Conservation (phyloP, 257 asterid species). For the Nicotiana benthamiana region DNA sequence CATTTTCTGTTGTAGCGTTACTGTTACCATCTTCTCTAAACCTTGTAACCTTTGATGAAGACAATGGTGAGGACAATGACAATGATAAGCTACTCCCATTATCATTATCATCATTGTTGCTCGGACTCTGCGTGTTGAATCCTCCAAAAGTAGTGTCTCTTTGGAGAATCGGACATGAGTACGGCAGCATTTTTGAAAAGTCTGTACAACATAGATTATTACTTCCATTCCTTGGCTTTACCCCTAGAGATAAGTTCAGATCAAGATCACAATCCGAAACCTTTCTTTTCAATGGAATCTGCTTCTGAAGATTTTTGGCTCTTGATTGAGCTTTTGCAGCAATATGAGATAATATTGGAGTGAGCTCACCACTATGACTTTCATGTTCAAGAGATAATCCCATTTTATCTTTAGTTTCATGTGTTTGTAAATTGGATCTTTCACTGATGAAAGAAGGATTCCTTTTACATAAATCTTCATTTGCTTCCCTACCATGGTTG, state of each 20-base stretch:
- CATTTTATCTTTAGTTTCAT: constrained; percentile 10
- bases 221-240: constrained; percentile 17
- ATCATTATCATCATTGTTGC: constrained; percentile 14
- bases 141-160: too few species aligned
- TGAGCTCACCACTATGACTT: constrained; percentile 12
- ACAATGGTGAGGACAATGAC: constrained; percentile 29
- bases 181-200: too few species aligned
- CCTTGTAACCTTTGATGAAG: constrained; percentile 29
- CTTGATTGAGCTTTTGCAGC: not conserved
- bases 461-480: constrained; percentile 21
- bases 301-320: not conserved
- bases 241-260: constrained; percentile 51
- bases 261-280: constrained; percentile 28
- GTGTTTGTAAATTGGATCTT: constrained; percentile 16
- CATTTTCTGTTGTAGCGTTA: constrained; percentile 18
- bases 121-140: too few species aligned
- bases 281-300: constrained; percentile 37
- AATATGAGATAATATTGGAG: not conserved
- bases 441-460: constrained; percentile 19
- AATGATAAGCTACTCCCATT: constrained; percentile 30
- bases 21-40: constrained; percentile 18
- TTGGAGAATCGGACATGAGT: too few species aligned
- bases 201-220: not conserved
- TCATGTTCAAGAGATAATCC: constrained; percentile 11
- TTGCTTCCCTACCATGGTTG: constrained; percentile 22